Evolutionary conservation across 805 yeast species (phyloP), one percentile per base, ranked within the genome.

Genomic region (Lipomyces sp.): DNA sequence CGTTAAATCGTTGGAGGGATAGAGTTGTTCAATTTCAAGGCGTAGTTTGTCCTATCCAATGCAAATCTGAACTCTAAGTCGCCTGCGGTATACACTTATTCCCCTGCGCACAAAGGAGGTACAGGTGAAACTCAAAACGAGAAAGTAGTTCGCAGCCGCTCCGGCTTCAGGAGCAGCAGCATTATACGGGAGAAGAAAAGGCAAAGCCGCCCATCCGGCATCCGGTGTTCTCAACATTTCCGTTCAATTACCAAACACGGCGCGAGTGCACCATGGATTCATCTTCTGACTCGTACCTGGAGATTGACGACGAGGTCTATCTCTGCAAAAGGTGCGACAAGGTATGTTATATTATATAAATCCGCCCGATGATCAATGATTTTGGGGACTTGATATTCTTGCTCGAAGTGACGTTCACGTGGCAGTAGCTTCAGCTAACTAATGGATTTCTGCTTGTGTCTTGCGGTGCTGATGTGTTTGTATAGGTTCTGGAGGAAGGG

Each of bases 401-500:
- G 24, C 24, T 24, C 24, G 24, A 24, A 24, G 24, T 24, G 24
- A 24, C 24, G 24, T 24, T 24, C 24, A 24, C 24, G 24, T 24
- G 24, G 24, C 24, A 24, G 24, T 24, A 1, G 24, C 24, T 24
- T 24, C 24, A 24, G 24, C 24, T 24, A 24, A 8, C 39, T 18
- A n/a, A 24, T 54, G 2, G 18, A 35, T 29, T 33, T 13, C n/a
- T 37, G 48, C 48, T 15, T 42, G 48, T 15, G 48, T 15, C 8
- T 42, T 42, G n/a, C 15, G 48, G 3, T 42, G n/a, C 48, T 42
- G 48, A 42, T 6, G 48, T 85, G 48, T 85, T 87, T 70, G 74
- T 79, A 51, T 75, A 83, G 65, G 80, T 88, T 34, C 90, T 94
- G 59, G 84, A 85, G 24, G 96, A 91, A 73, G 97, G 97, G 39